Conservation (phyloP, 805 yeast species). For the Alloascoidea africana region DNA sequence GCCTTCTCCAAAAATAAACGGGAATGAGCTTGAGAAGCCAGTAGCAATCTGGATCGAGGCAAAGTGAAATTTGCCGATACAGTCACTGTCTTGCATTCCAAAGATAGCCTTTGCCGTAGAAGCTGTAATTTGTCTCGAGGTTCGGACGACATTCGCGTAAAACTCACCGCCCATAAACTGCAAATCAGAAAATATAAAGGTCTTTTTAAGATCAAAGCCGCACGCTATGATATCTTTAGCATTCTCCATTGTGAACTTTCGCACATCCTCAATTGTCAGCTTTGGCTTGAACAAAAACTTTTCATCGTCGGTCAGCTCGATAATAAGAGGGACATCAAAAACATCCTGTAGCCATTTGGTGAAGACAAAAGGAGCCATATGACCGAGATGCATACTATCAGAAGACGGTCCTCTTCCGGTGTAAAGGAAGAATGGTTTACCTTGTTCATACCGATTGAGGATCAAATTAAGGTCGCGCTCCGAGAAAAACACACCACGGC, state of each 20-base stretch:
- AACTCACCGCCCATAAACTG: slow-evolving; percentile 87
- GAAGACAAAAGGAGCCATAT: slow-evolving; percentile 87
- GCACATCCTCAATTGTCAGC: slow-evolving; percentile 79
- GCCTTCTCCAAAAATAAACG: slow-evolving; percentile 77
- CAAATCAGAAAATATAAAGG: slow-evolving; percentile 88
- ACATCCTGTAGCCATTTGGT: slow-evolving; percentile 98
- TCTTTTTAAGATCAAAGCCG: slow-evolving; percentile 89
- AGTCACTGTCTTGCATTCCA: slow-evolving; percentile 89
- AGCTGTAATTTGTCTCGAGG: slow-evolving; percentile 88
- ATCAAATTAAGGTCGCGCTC: slow-evolving; percentile 57
- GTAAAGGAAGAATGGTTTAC: slow-evolving; percentile 87
- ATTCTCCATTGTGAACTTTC: slow-evolving; percentile 62
- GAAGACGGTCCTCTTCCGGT: slow-evolving; percentile 97
- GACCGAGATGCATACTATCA: slow-evolving; percentile 92
- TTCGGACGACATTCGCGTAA: slow-evolving; percentile 86
- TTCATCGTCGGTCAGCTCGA: slow-evolving; percentile 94
- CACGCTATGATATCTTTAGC: slow-evolving; percentile 88
- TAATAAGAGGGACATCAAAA: slow-evolving; percentile 87
- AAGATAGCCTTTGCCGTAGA: slow-evolving; percentile 96
- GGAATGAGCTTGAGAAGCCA: slow-evolving; percentile 92
- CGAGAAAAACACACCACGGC: slow-evolving; percentile 84
- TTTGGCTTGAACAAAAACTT: slow-evolving; percentile 89
- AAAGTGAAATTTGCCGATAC: slow-evolving; percentile 89
- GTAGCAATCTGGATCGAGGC: slow-evolving; percentile 94
- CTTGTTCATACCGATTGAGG: slow-evolving; percentile 81